Percentiles rank a stretch among this genome's conserved stretches.
Evolutionary conservation across 768 basidiomycete species (phyloP).

Genomic region (Rhodotorula toruloides): DNA sequence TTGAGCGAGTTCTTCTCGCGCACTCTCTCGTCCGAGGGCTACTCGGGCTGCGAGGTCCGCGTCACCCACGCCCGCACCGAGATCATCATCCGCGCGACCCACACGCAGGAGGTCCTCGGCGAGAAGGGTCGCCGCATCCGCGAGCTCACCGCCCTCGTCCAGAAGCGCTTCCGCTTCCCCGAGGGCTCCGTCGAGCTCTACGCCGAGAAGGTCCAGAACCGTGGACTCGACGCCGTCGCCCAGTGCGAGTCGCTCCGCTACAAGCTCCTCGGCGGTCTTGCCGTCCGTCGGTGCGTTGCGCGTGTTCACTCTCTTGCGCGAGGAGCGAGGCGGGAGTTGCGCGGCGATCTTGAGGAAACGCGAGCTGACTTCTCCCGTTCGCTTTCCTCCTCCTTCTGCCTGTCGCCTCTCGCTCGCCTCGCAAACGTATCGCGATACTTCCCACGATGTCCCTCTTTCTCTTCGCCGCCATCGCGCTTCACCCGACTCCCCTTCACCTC

Average conservation of each 20-base stretch:
- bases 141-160: constrained; percentile 94
- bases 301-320: background rate
- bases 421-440: background rate
- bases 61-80: constrained; percentile 99
- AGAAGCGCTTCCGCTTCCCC: constrained; percentile 99
- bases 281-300: constrained; percentile 79
- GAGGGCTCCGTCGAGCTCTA: constrained; percentile 98
- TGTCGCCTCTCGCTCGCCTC: background rate
- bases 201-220: constrained; percentile 94
- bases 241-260: constrained; percentile 98
- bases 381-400: background rate
- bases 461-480: background rate
- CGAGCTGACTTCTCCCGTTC: background rate
- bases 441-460: too few species aligned
- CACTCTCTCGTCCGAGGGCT: constrained; percentile 97
- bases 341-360: too few species aligned
- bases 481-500: too few species aligned
- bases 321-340: too few species aligned
- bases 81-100: constrained; percentile 99
- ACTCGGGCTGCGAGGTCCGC: constrained; percentile 99
- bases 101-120: constrained; percentile 89
- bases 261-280: constrained; percentile 98
- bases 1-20: constrained; percentile 98
- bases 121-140: constrained; percentile 99
- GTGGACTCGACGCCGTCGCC: constrained; percentile 95